Percentiles rank a stretch among this genome's conserved stretches.
phyloP scores from a whole-genome alignment of 768 basidiomycete species.

The Pholiota conissans region DNA sequence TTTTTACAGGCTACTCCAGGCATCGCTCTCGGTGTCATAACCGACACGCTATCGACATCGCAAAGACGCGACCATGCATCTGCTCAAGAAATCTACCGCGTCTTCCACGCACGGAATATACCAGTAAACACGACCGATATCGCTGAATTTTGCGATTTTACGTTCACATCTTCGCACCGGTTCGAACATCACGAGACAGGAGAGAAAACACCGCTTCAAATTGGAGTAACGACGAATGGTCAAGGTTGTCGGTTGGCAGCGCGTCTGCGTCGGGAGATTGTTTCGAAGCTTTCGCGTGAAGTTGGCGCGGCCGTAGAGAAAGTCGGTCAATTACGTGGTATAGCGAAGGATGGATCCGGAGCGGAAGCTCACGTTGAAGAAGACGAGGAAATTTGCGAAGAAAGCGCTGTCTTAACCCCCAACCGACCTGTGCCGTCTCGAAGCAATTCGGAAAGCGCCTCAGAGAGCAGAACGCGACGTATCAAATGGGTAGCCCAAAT shows the following conservation, averaged over 20 bases:
- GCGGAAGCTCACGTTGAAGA: slow-evolving; percentile 15
- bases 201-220: slow-evolving; percentile 54
- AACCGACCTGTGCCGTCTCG: slow-evolving; percentile 69
- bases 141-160: slow-evolving; percentile 85
- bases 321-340: slow-evolving; percentile 64
- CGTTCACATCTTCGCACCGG: slow-evolving; percentile 83
- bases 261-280: slow-evolving; percentile 80
- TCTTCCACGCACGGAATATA: slow-evolving; percentile 60
- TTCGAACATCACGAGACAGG: slow-evolving; percentile 56
- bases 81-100: slow-evolving; percentile 54
- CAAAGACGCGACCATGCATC: slow-evolving; percentile 48
- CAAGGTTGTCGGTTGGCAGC: slow-evolving; percentile 85
- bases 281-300: slow-evolving; percentile 68
- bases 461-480: slow-evolving; percentile 56
- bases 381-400: slow-evolving; percentile 52
- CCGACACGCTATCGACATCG: slow-evolving; percentile 64
- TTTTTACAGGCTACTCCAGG: slow-evolving; percentile 37
- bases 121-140: slow-evolving; percentile 88
- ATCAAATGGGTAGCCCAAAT: slow-evolving; percentile 96
- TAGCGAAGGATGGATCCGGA: slow-evolving; percentile 40
- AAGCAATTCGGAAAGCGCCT: slow-evolving; percentile 32
- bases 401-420: slow-evolving; percentile 55
- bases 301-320: slow-evolving; percentile 75
- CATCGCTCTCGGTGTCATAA: slow-evolving; percentile 67
- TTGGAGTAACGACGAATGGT: slow-evolving; percentile 90